These are phyloP conservation scores for Simmondsia chinensis DNA, from an alignment of 148 eudicot genomes.

Conservation along the genomic window DNA sequence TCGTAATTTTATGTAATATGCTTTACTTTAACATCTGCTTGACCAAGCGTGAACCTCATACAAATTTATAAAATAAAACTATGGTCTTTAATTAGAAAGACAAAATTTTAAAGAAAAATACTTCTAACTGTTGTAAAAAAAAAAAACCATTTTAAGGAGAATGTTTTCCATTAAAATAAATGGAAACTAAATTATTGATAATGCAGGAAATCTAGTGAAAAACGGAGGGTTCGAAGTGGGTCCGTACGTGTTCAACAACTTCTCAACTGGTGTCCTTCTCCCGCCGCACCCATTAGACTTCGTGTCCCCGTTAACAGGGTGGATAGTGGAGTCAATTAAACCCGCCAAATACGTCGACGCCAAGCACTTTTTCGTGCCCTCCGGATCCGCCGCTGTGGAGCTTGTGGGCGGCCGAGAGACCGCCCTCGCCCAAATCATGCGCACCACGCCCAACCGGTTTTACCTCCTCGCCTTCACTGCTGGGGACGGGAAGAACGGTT, in stretches of 20 bases:
- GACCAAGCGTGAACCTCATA: too few species aligned
- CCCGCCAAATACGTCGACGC: slow-evolving; percentile 76
- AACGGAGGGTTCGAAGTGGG: slow-evolving; percentile 72
- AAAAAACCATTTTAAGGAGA: too few species aligned
- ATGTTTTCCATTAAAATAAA: too few species aligned
- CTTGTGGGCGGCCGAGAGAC: slow-evolving; percentile 66
- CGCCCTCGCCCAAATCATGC: slow-evolving; percentile 49
- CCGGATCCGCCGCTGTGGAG: slow-evolving; percentile 47
- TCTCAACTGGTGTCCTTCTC: slow-evolving; percentile 66
- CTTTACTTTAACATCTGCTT: too few species aligned
- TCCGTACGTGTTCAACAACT: slow-evolving; percentile 61
- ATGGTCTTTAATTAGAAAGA: too few species aligned
- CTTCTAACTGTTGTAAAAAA: too few species aligned
- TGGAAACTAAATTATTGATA: too few species aligned
- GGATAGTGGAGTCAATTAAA: slow-evolving; percentile 73
- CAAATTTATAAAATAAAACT: too few species aligned
- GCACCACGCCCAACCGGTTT: slow-evolving; percentile 15
- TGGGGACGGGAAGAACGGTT: slow-evolving; percentile 35
- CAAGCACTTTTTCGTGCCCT: slow-evolving; percentile 54
- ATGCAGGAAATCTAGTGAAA: slow-evolving; percentile 55
- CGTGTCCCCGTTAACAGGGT: slow-evolving; percentile 48
- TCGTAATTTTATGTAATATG: too few species aligned
- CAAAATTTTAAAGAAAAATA: too few species aligned
- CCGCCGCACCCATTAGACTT: slow-evolving; percentile 47
- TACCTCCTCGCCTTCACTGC: slow-evolving; percentile 25